Evolutionary conservation across 2,329 filamentous ascomycete genomes (phyloP).

Genomic region (Sclerotinia minor): DNA sequence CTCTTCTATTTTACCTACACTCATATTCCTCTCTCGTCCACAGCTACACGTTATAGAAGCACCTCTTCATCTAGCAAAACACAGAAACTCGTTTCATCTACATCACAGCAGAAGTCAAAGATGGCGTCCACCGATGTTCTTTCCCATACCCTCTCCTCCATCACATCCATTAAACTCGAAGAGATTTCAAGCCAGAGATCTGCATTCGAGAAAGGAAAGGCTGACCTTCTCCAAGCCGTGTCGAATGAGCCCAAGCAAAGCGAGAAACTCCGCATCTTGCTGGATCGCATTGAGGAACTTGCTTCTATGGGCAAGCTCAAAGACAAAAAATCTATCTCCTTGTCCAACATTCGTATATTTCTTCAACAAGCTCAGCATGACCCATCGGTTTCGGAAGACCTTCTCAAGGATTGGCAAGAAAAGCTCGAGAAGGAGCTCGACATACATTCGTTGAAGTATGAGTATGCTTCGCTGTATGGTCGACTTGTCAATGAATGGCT

Average conservation of each 20-base stretch:
- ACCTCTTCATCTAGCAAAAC: background rate
- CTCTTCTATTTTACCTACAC: background rate
- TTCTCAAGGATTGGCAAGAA: constrained; percentile 49
- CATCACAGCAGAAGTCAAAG: background rate
- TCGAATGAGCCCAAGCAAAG: constrained; percentile 36
- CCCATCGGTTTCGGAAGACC: constrained; percentile 50
- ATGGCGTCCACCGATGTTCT: constrained; percentile 46
- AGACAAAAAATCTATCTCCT: constrained; percentile 24
- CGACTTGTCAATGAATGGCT: constrained; percentile 56
- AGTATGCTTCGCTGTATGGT: constrained; percentile 57
- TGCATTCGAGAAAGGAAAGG: constrained; percentile 50
- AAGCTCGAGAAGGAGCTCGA: constrained; percentile 50
- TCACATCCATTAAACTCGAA: constrained; percentile 56
- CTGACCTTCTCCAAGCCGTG: constrained; percentile 44
- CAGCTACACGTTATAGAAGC: background rate
- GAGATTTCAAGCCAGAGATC: constrained; percentile 54
- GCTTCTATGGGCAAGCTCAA: constrained; percentile 40
- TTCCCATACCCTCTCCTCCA: constrained; percentile 54
- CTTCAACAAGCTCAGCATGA: constrained; percentile 54
- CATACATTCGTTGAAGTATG: constrained; percentile 52
- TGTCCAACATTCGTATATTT: constrained; percentile 49
- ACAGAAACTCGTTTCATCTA: background rate
- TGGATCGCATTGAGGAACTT: constrained; percentile 43
- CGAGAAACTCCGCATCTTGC: constrained; percentile 42
- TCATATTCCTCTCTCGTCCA: background rate